Evolutionary conservation across 495 filamentous ascomycete genomes (phyloP).

Genomic region (Podospora pseudoanserina): DNA sequence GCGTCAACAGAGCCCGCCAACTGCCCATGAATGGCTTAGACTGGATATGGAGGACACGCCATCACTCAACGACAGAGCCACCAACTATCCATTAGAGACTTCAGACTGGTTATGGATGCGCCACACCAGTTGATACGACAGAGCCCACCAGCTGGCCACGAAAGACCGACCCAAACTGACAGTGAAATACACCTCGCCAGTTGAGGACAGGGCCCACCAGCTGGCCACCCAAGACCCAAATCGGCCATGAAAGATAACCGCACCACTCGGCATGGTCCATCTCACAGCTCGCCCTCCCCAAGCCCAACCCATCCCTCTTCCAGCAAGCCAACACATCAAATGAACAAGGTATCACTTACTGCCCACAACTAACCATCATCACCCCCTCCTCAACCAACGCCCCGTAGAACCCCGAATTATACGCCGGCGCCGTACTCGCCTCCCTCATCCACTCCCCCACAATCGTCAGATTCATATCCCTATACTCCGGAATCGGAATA

Average conservation of each 20-base stretch:
- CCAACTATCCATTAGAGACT: no score
- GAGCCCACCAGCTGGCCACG: not conserved
- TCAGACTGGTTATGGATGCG: no score
- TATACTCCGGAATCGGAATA: constrained; percentile 90
- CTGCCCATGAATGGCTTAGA: no score
- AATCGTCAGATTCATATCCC: constrained; percentile 41
- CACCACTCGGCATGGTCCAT: no score
- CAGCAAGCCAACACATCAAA: not conserved
- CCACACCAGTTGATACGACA: not conserved
- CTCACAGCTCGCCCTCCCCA: not conserved
- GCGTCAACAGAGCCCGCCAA: no score
- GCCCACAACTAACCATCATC: constrained; percentile 82
- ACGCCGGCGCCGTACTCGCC: constrained; percentile 74
- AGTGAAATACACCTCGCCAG: no score
- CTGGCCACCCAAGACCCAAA: no score
- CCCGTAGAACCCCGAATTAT: constrained; percentile 83
- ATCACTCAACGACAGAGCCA: no score
- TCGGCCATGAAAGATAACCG: no score
- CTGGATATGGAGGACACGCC: no score
- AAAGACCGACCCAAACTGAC: not conserved
- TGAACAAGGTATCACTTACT: constrained; percentile 52
- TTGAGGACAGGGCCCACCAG: no score
- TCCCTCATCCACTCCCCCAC: constrained; percentile 67
- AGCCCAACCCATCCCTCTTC: not conserved
- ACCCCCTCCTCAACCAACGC: constrained; percentile 82